Evolutionary conservation across 768 basidiomycete genomes (phyloP).

Genomic region (Scleroderma citrinum): DNA sequence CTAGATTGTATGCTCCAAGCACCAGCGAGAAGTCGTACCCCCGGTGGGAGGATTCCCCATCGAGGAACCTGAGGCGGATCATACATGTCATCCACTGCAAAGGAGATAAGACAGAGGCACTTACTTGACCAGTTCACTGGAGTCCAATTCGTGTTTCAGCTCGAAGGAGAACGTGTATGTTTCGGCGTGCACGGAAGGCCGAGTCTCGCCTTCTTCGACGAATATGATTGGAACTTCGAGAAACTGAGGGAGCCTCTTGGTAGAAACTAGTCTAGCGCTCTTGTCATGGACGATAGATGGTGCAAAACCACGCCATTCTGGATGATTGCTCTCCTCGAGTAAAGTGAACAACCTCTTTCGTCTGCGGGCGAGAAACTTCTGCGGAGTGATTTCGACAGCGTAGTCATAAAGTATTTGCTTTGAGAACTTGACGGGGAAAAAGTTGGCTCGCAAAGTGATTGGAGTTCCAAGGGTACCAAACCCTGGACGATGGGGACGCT

Average conservation of each 20-base stretch:
- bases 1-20: constrained; percentile 41
- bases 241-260: constrained; percentile 32
- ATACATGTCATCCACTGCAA: constrained; percentile 1
- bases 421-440: constrained; percentile 41
- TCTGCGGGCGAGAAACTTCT: constrained; percentile 31
- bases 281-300: constrained; percentile 36
- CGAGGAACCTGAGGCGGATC: constrained; percentile 30
- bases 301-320: constrained; percentile 34
- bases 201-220: constrained; percentile 35
- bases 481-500: constrained; percentile 42
- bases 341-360: constrained; percentile 37
- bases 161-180: constrained; percentile 35
- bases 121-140: constrained; percentile 28
- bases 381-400: constrained; percentile 33
- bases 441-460: constrained; percentile 43
- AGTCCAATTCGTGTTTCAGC: constrained; percentile 25
- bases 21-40: constrained; percentile 38
- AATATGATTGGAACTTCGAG: constrained; percentile 30
- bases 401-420: constrained; percentile 41
- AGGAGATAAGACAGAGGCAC: constrained; percentile 4
- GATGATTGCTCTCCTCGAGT: constrained; percentile 32
- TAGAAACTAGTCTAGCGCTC: constrained; percentile 37
- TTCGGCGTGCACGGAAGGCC: constrained; percentile 26
- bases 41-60: constrained; percentile 32
- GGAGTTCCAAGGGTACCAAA: constrained; percentile 37